These are phyloP conservation scores for Epichloe typhina DNA, from an alignment of 2,329 filamentous ascomycete species.

Conservation along the genomic window DNA sequence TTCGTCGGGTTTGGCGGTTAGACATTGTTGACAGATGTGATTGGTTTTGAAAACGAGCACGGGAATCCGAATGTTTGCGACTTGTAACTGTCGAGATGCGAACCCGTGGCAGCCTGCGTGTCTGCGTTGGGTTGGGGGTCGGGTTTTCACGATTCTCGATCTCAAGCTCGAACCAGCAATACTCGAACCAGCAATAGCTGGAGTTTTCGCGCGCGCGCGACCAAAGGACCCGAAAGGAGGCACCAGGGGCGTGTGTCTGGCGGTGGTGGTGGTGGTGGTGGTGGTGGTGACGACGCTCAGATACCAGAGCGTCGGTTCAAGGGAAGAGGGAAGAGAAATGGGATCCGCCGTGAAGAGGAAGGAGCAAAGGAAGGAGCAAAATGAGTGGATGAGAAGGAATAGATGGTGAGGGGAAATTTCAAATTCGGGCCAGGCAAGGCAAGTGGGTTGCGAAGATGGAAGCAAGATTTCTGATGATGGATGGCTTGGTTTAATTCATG, in stretches of 20 bases:
- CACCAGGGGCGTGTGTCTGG: neutral
- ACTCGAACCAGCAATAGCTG: neutral
- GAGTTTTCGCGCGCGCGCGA: neutral
- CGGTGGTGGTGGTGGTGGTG: neutral
- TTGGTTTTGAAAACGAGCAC: neutral
- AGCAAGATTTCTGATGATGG: neutral
- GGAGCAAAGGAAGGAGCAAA: neutral
- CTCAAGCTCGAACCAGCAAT: neutral
- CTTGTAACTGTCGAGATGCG: neutral
- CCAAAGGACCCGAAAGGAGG: conserved; percentile 3
- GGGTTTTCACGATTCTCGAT: neutral
- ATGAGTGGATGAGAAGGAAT: neutral
- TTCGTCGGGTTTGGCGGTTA: conserved; percentile 24
- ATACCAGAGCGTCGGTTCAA: no score
- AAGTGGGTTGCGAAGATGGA: no score
- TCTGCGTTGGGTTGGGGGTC: no score
- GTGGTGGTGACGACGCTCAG: neutral
- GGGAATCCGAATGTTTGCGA: neutral
- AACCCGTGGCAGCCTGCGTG: neutral
- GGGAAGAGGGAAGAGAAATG: no score
- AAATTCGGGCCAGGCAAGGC: neutral
- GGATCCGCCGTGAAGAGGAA: no score
- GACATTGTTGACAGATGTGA: conserved; percentile 19
- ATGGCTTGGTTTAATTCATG: neutral
- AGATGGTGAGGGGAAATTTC: neutral